phyloP scores from a whole-genome alignment of 768 basidiomycete genomes.

The Hygrophorus pudorinus region DNA sequence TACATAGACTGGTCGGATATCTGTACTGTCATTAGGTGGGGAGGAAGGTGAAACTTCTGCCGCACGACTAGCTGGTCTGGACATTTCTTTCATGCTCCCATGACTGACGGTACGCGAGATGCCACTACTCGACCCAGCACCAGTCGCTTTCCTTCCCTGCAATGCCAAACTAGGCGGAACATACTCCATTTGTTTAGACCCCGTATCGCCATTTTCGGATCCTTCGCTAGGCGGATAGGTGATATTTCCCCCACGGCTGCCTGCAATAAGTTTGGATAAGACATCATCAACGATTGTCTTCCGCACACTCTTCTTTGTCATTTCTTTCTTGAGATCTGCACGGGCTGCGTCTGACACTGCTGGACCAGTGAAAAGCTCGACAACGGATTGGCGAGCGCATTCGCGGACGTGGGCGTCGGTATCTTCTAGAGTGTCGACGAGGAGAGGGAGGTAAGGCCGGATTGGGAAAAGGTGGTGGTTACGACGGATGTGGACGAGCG shows the following conservation, averaged over 20 bases:
- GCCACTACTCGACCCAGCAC: slow-evolving; percentile 23
- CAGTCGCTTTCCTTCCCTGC: slow-evolving; percentile 41
- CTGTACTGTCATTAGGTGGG: slow-evolving; percentile 31
- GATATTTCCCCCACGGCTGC: slow-evolving; percentile 23
- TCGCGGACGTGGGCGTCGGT: slow-evolving; percentile 85
- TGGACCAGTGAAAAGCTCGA: slow-evolving; percentile 79
- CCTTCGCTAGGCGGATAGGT: slow-evolving; percentile 43
- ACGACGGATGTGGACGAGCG: slow-evolving; percentile 66
- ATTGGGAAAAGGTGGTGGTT: slow-evolving; percentile 68
- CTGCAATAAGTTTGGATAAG: slow-evolving; percentile 49
- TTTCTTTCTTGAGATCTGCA: slow-evolving; percentile 88
- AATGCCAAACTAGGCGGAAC: slow-evolving; percentile 68
- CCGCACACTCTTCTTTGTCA: slow-evolving; percentile 76
- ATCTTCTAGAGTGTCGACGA: slow-evolving; percentile 86
- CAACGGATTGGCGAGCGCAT: slow-evolving; percentile 67
- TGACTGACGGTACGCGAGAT: slow-evolving; percentile 39
- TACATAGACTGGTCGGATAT: slow-evolving; percentile 63
- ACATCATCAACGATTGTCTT: slow-evolving; percentile 83
- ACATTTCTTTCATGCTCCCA: slow-evolving; percentile 34
- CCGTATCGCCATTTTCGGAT: slow-evolving; percentile 46
- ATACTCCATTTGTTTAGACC: slow-evolving; percentile 41
- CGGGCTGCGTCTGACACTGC: slow-evolving; percentile 79
- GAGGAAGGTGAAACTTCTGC: slow-evolving; percentile 31
- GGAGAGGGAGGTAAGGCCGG: slow-evolving; percentile 63
- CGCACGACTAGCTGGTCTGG: slow-evolving; percentile 56